Base-by-base conservation (phyloP, 805 yeast species). In the Starmerella geochares region DNA sequence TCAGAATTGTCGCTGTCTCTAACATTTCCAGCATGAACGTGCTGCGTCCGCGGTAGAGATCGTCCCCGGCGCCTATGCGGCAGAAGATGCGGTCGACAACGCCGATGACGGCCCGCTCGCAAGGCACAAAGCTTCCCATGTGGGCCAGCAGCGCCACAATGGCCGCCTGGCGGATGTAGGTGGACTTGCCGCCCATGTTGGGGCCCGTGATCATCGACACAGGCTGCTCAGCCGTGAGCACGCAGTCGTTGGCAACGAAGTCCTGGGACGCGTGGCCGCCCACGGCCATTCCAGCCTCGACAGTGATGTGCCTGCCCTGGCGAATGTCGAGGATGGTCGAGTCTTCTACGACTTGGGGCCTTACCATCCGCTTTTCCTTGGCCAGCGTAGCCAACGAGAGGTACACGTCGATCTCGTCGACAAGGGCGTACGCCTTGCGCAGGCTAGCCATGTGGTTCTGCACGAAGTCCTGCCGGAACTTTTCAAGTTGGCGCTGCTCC, bases 11-110 rank as follows among this genome's bases (percentile, higher is more conserved):
- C 2, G 86, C 77, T 2, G 94, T 82, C 62, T 87, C 96, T 35
- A 80, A 72, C 95, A 87, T 86, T 59, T 87, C 96, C 14, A 83
- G 85, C 95, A 86, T 85, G 60, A 87, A 87, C 0, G 96, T 86
- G n/a, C 92, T 82, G 59, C 82, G 77, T 37, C 87, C 87, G 43
- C 78, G 74, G 52, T 77, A 76, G 24, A 87, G 73, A 59, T 86
- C 86, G 66, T 87, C 96, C 11, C 71, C 73, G 0, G 86, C 81
- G 0, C 96, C 87, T 61, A 86, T 79, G 24, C 96, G 71, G 20
- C 92, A 80, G 60, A 81, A 84, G 0, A 86, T 77, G 47, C 80
- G 75, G 64, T 86, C 95, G 16, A 86, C 86, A 1, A 85, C 63
- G 0, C 94, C 86, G 16, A 85, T 59, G 2, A 65, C 64, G 1